Base-by-base conservation (phyloP, 768 basidiomycete species). In the Russula sp. region DNA sequence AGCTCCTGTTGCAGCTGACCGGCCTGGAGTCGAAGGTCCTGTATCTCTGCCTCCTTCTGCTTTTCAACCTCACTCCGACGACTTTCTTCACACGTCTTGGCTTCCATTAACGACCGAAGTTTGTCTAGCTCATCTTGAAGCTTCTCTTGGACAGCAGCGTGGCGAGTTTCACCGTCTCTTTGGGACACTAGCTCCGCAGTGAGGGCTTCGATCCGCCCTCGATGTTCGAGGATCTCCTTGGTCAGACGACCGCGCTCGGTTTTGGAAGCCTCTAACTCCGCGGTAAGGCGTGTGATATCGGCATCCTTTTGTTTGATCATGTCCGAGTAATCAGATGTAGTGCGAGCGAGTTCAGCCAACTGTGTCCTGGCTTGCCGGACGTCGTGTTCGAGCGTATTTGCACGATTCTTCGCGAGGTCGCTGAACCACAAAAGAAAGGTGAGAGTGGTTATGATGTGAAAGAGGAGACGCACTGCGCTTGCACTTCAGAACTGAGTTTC, bases 91-190 rank as follows among this genome's bases (percentile, higher is more conserved):
- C 85, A 87, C 0, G 87, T 82, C 73, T 94, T 97, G 1, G 90
- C 89, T 51, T 87, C 86, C 77, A 97, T 83, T 14, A 90, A 76
- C n/a, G 82, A 77, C 7, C 94, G 87, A 8, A 98, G 79, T 64
- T 91, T 88, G 69, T 96, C 94, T 11, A 97, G 77, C 73, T 97
- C 95, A 45, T 79, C 82, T 69, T 91, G 86, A 2, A 96, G 77
- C 69, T 86, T 89, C 32, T 76, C 76, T 32, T 83, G 84, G 3
- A 80, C 75, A 5, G 67, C 68, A 10, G 75, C 71, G 2, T 76
- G 74, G 40, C 80, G 76, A 74, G 86, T 72, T 45, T 78, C 77
- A 53, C 84, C 85, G 37, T 79, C 77, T 60, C 79, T 84, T 70
- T 84, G 84, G 6, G 82, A 81, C 5, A 79, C 78, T 18, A 88